Percentiles rank a stretch among this genome's conserved stretches.
Conservation (phyloP, 495 filamentous ascomycete genomes). For the Penicillium cosmopolitanum region DNA sequence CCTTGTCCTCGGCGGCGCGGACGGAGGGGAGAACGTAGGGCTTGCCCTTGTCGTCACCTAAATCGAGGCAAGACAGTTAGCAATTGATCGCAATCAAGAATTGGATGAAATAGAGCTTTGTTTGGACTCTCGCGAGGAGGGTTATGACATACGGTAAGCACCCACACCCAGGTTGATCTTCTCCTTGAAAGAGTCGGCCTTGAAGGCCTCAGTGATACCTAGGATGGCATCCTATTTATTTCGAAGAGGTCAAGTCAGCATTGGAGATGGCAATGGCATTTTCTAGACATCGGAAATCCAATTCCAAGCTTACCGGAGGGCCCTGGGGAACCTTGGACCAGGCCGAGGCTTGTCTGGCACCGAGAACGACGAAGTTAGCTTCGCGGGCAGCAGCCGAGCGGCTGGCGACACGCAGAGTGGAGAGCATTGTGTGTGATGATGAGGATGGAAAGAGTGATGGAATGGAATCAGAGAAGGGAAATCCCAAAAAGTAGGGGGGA, state of each 20-base stretch:
- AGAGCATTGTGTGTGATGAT: constrained; percentile 51
- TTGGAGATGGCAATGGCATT: constrained; percentile 17
- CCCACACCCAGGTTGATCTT: constrained; percentile 95
- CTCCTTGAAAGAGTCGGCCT: constrained; percentile 84
- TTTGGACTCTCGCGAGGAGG: background rate
- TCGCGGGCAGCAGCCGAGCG: constrained; percentile 55
- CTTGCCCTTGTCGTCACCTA: constrained; percentile 92
- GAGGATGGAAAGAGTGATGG: constrained; percentile 16
- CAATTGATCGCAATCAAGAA: background rate
- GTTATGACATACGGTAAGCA: constrained; percentile 50
- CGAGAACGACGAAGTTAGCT: constrained; percentile 51
- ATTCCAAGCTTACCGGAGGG: constrained; percentile 73
- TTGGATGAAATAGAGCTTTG: background rate
- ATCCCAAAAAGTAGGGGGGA: constrained; percentile 23
- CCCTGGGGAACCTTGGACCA: constrained; percentile 92
- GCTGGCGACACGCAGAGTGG: constrained; percentile 58
- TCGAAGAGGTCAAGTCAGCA: constrained; percentile 31
- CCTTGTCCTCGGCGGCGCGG: constrained; percentile 81
- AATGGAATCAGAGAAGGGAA: constrained; percentile 17
- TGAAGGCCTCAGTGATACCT: constrained; percentile 99
- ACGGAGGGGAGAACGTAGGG: constrained; percentile 97
- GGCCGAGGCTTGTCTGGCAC: constrained; percentile 72
- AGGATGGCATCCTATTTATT: constrained; percentile 72
- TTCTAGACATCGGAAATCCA: background rate
- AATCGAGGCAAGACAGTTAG: constrained; percentile 21